phyloP scores from a whole-genome alignment of 2,329 filamentous ascomycete genomes.

The Curvularia eragrostidis region DNA sequence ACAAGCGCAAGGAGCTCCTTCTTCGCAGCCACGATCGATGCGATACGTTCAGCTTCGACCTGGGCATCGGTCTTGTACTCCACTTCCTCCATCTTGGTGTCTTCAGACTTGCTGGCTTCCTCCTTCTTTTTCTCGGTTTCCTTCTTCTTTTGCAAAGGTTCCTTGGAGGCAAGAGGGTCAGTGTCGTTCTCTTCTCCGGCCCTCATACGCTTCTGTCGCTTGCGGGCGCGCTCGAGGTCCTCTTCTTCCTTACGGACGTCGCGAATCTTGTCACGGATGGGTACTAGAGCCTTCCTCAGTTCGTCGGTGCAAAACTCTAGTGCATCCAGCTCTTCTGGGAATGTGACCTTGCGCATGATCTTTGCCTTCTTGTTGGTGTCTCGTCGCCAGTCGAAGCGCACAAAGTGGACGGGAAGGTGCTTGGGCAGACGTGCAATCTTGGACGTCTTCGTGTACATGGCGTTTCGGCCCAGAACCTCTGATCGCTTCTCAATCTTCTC shows the following conservation, averaged over 20 bases:
- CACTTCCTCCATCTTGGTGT: constrained; percentile 74
- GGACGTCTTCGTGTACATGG: constrained; percentile 88
- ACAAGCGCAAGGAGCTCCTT: constrained; percentile 85
- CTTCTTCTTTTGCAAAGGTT: constrained; percentile 59
- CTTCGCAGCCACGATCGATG: constrained; percentile 78
- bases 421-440: constrained; percentile 89
- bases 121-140: constrained; percentile 53
- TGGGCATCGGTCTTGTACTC: constrained; percentile 93
- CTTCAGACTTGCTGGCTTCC: constrained; percentile 63
- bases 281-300: constrained; percentile 79
- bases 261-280: constrained; percentile 94
- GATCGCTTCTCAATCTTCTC: constrained; percentile 94
- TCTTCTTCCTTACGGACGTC: constrained; percentile 95
- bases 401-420: constrained; percentile 95
- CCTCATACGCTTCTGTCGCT: constrained; percentile 80
- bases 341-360: constrained; percentile 98
- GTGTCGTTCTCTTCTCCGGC: constrained; percentile 61
- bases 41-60: constrained; percentile 83
- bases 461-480: constrained; percentile 75
- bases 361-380: constrained; percentile 98
- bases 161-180: constrained; percentile 55
- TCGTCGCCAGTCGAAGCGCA: constrained; percentile 97
- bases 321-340: constrained; percentile 89
- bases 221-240: constrained; percentile 88
- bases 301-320: constrained; percentile 96